Percentiles rank a stretch among this genome's conserved stretches.
phyloP scores from a whole-genome alignment of 164 flowering plant species.

The Cinnamomum chago region DNA sequence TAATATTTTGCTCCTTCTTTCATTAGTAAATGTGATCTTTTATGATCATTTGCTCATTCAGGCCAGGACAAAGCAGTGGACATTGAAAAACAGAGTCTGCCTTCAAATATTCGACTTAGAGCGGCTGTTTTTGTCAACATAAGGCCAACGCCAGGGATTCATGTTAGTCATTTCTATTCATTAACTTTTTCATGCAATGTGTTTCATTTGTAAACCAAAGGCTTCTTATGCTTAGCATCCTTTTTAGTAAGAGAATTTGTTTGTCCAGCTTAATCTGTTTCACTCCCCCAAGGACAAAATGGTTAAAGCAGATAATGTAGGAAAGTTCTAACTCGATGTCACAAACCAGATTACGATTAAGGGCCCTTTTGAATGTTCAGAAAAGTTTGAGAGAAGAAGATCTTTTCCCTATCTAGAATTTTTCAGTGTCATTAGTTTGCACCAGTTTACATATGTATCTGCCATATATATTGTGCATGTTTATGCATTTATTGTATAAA shows the following conservation, averaged over 20 bases:
- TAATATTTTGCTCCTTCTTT: not conserved
- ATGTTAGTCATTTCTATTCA: conserved; percentile 27
- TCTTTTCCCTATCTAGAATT: no score
- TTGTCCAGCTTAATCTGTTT: not conserved
- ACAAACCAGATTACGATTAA: no score
- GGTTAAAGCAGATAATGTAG: no score
- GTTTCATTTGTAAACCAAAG: not conserved
- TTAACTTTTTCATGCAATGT: not conserved
- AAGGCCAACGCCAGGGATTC: conserved; percentile 44
- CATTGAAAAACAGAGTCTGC: conserved; percentile 29
- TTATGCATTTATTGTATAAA: no score
- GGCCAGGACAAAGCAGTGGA: conserved; percentile 7
- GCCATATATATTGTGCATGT: no score
- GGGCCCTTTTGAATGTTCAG: no score
- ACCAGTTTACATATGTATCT: no score
- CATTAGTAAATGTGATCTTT: not conserved
- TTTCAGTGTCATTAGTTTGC: no score
- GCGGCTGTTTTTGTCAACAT: conserved; percentile 48
- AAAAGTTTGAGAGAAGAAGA: no score
- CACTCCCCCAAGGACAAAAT: not conserved
- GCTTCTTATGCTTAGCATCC: not conserved
- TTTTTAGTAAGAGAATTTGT: not conserved
- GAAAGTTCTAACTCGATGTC: no score
- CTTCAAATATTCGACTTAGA: conserved; percentile 39
- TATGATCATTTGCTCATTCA: not conserved